phyloP scores from a whole-genome alignment of 78 protist genomes.

The Chrysochromulina tobinii region DNA sequence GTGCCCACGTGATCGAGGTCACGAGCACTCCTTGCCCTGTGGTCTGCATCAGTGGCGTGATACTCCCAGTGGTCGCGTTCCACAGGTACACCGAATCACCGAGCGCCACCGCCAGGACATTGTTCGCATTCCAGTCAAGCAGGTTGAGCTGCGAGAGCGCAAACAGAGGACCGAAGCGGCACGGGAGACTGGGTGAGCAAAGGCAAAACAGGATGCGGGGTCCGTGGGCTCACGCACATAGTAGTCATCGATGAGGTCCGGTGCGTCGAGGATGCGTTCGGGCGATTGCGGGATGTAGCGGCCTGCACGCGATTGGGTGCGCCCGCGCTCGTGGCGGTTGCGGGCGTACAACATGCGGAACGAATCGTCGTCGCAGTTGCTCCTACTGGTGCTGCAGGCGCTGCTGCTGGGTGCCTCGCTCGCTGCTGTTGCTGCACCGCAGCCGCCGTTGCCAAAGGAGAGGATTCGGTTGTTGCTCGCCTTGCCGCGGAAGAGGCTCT shows the following conservation, averaged over 20 bases:
- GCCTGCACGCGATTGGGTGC: slow-evolving; percentile 19
- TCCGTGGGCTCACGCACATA: neutral
- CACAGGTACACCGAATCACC: slow-evolving; percentile 93
- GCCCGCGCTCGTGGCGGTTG: neutral
- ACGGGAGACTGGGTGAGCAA: no score
- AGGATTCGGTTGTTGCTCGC: slow-evolving; percentile 41
- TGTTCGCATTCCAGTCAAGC: slow-evolving; percentile 60
- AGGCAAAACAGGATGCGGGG: no score
- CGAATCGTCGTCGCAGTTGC: slow-evolving; percentile 42
- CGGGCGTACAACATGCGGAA: slow-evolving; percentile 45
- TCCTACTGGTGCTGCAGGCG: neutral
- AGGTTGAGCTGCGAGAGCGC: slow-evolving; percentile 47
- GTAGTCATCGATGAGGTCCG: slow-evolving; percentile 54
- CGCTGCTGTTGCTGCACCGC: slow-evolving; percentile 63
- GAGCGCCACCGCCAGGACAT: slow-evolving; percentile 95
- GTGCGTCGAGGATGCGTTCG: slow-evolving; percentile 60
- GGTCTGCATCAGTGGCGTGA: slow-evolving; percentile 59
- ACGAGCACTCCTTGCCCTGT: slow-evolving; percentile 11
- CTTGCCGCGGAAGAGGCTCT: neutral
- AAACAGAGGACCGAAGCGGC: no score
- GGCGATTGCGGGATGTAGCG: neutral
- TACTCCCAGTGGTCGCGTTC: slow-evolving; percentile 90
- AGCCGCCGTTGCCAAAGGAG: slow-evolving; percentile 75
- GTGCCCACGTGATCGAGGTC: neutral
- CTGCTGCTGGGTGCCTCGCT: slow-evolving; percentile 62